Conservation (phyloP, 768 basidiomycete species). For the Trametes punicea region DNA sequence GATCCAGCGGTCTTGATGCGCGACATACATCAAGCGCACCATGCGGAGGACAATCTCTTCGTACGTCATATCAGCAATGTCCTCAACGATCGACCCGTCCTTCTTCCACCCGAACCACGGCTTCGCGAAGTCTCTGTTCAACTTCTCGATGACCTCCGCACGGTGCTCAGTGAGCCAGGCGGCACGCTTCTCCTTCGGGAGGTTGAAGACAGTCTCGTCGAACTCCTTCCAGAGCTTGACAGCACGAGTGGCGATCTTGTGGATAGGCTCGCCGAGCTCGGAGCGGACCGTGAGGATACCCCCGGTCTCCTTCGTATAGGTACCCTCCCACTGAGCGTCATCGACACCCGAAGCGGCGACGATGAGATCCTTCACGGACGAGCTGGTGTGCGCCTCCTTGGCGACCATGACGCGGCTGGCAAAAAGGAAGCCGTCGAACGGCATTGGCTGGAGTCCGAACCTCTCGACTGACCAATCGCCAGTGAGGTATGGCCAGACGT, state of each 20-base stretch:
- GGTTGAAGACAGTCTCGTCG: conserved; percentile 91
- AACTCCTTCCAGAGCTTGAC: conserved; percentile 99
- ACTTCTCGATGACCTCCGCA: conserved; percentile 83
- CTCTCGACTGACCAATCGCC: conserved; percentile 89
- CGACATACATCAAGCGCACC: conserved; percentile 91
- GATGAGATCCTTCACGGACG: conserved; percentile 95
- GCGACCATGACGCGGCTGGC: conserved; percentile 98
- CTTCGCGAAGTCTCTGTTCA: conserved; percentile 96
- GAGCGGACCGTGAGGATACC: conserved; percentile 96
- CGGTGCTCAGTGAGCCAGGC: conserved; percentile 86
- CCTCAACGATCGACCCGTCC: conserved; percentile 76
- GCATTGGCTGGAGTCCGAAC: conserved; percentile 91
- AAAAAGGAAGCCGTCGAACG: conserved; percentile 96
- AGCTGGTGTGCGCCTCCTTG: conserved; percentile 94
- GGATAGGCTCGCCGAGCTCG: conserved; percentile 97
- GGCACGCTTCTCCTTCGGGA: conserved; percentile 92
- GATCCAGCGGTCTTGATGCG: conserved; percentile 90
- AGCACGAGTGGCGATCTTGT: conserved; percentile 96
- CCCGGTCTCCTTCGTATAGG: conserved; percentile 90
- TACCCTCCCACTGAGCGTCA: conserved; percentile 90
- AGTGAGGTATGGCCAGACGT: conserved; percentile 94
- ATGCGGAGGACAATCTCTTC: conserved; percentile 92
- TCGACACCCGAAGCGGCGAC: conserved; percentile 90
- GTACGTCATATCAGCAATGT: conserved; percentile 96
- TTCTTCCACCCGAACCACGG: conserved; percentile 98